Base-by-base conservation (phyloP, 345 rosid species). In the Corchorus olitorius region DNA sequence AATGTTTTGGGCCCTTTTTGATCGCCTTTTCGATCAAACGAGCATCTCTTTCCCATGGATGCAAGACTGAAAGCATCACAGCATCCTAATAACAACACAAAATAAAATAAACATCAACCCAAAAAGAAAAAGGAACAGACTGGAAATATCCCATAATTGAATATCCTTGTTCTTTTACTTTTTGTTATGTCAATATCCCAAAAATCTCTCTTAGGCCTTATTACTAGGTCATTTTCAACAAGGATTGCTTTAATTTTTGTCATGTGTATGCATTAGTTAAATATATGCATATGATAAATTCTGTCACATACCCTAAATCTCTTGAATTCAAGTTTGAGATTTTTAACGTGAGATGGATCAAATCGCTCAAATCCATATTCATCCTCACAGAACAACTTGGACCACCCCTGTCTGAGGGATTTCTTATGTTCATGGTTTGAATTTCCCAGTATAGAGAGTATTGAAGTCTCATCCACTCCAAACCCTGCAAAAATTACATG, bases 41-140 rank as follows among this genome's bases (percentile, higher is more conserved):
- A 1, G 99, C 99, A 72, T 93, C 99, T 80, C 97, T 92, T 83
- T 96, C 97, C 97, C 98, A 92, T 8, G 97, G 97, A 78, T 96
- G 97, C 94, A 85, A 85, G 2, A 92, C 73, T 90, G 93, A 87
- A 54, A 90, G 81, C 58, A 90, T 86, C 70, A 89, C 76, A 11
- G 98, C 97, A 70, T 89, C 89, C 99, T 95, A 77, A 41, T 14
- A 45, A 33, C 22, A 58, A 16, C 19, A 45, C 41, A 46, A 35
- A 43, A 39, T 1, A 6, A 62, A 2, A 62, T 19, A 2, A 62
- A 14, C 4, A 62, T 10, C 35, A 22, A 62, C 8, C 12, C 11
- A 8, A 62, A 33, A 8, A 60, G 13, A 6, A 12, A 62, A 12
- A 9, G 17, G 34, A 62, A 2, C 12, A 14, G 34, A 1, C 27